Percentiles rank a stretch among this genome's conserved stretches.
Evolutionary conservation across 176 grass and related monocot species (phyloP).

Genomic region (Oryza rufipogon): DNA sequence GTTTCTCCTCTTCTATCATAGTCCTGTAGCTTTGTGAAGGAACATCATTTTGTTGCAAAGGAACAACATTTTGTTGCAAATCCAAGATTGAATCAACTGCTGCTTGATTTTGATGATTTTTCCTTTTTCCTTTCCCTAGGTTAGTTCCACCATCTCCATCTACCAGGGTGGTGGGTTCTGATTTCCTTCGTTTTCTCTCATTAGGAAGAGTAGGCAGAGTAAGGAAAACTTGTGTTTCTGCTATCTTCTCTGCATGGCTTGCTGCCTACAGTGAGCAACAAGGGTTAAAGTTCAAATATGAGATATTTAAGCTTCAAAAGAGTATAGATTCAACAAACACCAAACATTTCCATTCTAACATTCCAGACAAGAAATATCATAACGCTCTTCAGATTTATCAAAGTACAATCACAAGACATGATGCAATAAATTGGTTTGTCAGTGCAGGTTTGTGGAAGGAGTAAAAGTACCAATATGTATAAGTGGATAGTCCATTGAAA

Average conservation of each 20-base stretch:
- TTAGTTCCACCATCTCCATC: conserved; percentile 14
- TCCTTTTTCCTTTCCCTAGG: conserved; percentile 46
- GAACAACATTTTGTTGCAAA: not conserved
- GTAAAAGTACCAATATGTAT: conserved; percentile 8
- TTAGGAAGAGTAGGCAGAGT: conserved; percentile 42
- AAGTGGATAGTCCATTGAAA: not conserved
- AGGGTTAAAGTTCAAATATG: conserved; percentile 29
- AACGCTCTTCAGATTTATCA: not conserved
- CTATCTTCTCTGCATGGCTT: conserved; percentile 54
- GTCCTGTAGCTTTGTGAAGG: conserved; percentile 37
- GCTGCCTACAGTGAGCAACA: conserved; percentile 62
- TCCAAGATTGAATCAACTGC: not conserved
- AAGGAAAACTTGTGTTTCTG: conserved; percentile 49
- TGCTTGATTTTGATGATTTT: conserved; percentile 29
- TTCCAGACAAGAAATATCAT: conserved; percentile 13
- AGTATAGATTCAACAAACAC: conserved; percentile 19
- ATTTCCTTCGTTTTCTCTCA: conserved; percentile 48
- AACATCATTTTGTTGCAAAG: not conserved
- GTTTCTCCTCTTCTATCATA: conserved; percentile 50
- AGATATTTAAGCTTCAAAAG: conserved; percentile 25
- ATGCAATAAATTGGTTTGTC: conserved; percentile 8
- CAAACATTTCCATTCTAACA: conserved; percentile 17
- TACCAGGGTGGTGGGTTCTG: conserved; percentile 35
- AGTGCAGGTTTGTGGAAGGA: conserved; percentile 5
- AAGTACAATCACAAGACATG: not conserved